A percentile compares a stretch with the other conserved stretches of the same genome.
Evolutionary conservation across 345 rosid genomes (phyloP).

Genomic region (Brassica cretica): DNA sequence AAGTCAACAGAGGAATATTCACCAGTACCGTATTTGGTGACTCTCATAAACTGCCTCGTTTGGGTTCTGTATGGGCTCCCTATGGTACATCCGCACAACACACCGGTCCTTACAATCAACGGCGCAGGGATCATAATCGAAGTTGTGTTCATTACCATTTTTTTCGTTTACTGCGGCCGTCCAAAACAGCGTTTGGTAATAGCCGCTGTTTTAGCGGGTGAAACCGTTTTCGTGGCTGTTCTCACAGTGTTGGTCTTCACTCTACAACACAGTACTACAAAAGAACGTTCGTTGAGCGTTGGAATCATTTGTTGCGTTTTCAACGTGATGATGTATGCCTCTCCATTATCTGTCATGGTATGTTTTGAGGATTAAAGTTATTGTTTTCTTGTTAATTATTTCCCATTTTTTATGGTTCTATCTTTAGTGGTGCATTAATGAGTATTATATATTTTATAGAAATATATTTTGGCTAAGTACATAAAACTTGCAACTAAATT

Average conservation of each 20-base stretch:
- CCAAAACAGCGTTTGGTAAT: conserved; percentile 46
- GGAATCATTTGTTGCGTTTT: conserved; percentile 65
- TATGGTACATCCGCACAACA: conserved; percentile 64
- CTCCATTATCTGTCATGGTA: conserved; percentile 84
- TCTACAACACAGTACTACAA: conserved; percentile 46
- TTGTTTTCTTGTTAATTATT: neutral
- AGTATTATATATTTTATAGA: neutral
- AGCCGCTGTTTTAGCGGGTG: conserved; percentile 31
- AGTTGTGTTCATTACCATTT: conserved; percentile 51
- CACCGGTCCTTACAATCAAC: conserved; percentile 70
- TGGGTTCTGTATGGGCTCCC: conserved; percentile 92
- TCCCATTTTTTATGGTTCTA: neutral
- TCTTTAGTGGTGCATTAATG: neutral
- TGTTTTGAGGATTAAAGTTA: conserved; percentile 15
- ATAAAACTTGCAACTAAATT: neutral
- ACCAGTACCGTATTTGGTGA: conserved; percentile 72
- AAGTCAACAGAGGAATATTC: conserved; percentile 80
- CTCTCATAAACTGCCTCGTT: conserved; percentile 70
- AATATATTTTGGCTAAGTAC: neutral
- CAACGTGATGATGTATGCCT: conserved; percentile 79
- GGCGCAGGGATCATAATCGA: conserved; percentile 65
- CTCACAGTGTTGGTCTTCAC: conserved; percentile 47
- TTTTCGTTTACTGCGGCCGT: conserved; percentile 44
- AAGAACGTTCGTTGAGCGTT: conserved; percentile 49
- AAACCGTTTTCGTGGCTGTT: conserved; percentile 43